Percentiles rank a stretch among this genome's conserved stretches.
Evolutionary conservation across 73 alveolate genomes (phyloP).

Genomic region (Paramecium pentaurelia): DNA sequence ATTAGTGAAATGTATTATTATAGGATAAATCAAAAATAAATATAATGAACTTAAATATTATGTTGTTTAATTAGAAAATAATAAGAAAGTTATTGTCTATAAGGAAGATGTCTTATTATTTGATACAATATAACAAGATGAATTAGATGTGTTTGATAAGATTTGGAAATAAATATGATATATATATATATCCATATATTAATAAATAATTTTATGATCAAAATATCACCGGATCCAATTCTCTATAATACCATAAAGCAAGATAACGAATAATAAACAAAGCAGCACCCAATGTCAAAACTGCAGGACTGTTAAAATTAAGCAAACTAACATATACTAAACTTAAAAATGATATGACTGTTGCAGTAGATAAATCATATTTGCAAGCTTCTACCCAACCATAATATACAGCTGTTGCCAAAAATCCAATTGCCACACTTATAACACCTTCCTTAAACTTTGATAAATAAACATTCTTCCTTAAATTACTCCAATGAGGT

Average conservation of each 20-base stretch:
- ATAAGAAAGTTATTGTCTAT: neutral
- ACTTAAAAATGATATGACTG: neutral
- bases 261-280: slow-evolving; percentile 19
- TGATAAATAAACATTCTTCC: neutral
- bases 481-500: neutral
- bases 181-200: neutral
- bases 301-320: slow-evolving; percentile 1
- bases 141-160: neutral
- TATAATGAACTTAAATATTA: neutral
- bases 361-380: no score
- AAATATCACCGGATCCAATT: slow-evolving; percentile 11
- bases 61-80: neutral
- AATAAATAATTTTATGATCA: neutral
- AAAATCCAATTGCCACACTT: neutral
- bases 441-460: neutral
- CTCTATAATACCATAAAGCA: slow-evolving; percentile 38
- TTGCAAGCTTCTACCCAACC: neutral
- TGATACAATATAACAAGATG: neutral
- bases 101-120: neutral
- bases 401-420: neutral
- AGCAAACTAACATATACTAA: neutral
- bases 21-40: neutral
- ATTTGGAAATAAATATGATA: neutral
- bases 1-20: neutral
- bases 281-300: neutral